Conservation (phyloP, 371 early-diverging fungal species). For the Mucor mucedo region DNA sequence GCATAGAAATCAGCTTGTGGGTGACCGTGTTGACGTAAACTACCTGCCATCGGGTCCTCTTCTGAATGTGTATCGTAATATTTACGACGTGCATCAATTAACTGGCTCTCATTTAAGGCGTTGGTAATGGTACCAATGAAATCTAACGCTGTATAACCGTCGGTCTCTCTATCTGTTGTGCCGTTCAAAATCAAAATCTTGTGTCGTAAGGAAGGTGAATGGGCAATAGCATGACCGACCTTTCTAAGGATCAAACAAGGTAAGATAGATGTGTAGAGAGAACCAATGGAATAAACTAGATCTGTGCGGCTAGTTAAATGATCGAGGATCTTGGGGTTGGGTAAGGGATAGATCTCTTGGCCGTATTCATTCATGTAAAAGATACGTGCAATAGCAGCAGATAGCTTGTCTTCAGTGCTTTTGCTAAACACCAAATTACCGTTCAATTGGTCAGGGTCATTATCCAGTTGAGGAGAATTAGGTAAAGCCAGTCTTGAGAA, state of each 20-base stretch:
- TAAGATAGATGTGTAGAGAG: slow-evolving; percentile 75
- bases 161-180: slow-evolving; percentile 72
- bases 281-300: slow-evolving; percentile 73
- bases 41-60: slow-evolving; percentile 15
- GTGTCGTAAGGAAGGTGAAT: slow-evolving; percentile 53
- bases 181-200: slow-evolving; percentile 77
- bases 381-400: slow-evolving; percentile 65
- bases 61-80: slow-evolving; percentile 42
- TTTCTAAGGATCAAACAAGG: slow-evolving; percentile 73
- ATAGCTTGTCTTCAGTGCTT: slow-evolving; percentile 43
- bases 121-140: slow-evolving; percentile 72
- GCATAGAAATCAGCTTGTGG: slow-evolving; percentile 19
- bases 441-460: slow-evolving; percentile 13
- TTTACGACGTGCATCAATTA: slow-evolving; percentile 49
- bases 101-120: slow-evolving; percentile 65
- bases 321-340: slow-evolving; percentile 64
- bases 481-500: slow-evolving; percentile 46
- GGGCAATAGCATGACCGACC: slow-evolving; percentile 67
- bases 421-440: slow-evolving; percentile 63
- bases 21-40: slow-evolving; percentile 11
- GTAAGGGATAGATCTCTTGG: slow-evolving; percentile 70
- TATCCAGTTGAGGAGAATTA: slow-evolving; percentile 23
- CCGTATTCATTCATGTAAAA: slow-evolving; percentile 76
- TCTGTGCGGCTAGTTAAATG: slow-evolving; percentile 58
- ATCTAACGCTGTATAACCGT: slow-evolving; percentile 72